Evolutionary conservation across 192 early-diverging fungal genomes (phyloP).

Genomic region (Mortierella alpina): DNA sequence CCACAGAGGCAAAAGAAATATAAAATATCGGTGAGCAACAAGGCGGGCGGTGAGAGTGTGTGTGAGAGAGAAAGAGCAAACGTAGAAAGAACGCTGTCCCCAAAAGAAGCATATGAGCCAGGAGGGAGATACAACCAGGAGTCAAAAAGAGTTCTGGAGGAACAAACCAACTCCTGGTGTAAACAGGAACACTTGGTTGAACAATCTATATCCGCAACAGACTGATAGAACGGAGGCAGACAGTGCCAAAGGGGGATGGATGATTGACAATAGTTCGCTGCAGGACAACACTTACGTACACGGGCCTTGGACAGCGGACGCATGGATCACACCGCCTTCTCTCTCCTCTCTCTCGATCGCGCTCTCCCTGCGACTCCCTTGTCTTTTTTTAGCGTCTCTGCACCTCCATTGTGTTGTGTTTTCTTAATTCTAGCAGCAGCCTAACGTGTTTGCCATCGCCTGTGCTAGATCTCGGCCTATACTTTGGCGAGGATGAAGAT

Average conservation of each 20-base stretch:
- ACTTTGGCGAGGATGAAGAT: slow-evolving; percentile 47
- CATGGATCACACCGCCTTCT: neutral
- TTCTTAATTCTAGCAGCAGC: neutral
- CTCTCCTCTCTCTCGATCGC: neutral
- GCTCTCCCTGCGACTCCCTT: neutral
- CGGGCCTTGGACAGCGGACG: neutral
- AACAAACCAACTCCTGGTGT: too few species aligned
- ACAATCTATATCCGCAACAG: too few species aligned
- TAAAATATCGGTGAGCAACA: too few species aligned
- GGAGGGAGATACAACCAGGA: too few species aligned
- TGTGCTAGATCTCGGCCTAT: slow-evolving; percentile 37
- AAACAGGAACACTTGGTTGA: neutral
- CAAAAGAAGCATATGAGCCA: too few species aligned
- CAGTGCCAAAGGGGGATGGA: neutral
- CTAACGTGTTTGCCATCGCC: neutral
- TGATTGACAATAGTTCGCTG: slow-evolving; percentile 31
- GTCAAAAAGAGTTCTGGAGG: too few species aligned
- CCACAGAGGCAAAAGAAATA: too few species aligned
- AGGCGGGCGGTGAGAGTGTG: too few species aligned
- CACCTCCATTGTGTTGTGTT: neutral
- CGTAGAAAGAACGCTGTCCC: too few species aligned
- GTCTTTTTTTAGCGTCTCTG: neutral
- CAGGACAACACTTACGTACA: slow-evolving; percentile 13
- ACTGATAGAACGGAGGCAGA: too few species aligned
- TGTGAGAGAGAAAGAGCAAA: too few species aligned